Percentiles rank a stretch among this genome's conserved stretches.
Conservation (phyloP, 768 basidiomycete genomes). For the Leccinum disarticulatum region DNA sequence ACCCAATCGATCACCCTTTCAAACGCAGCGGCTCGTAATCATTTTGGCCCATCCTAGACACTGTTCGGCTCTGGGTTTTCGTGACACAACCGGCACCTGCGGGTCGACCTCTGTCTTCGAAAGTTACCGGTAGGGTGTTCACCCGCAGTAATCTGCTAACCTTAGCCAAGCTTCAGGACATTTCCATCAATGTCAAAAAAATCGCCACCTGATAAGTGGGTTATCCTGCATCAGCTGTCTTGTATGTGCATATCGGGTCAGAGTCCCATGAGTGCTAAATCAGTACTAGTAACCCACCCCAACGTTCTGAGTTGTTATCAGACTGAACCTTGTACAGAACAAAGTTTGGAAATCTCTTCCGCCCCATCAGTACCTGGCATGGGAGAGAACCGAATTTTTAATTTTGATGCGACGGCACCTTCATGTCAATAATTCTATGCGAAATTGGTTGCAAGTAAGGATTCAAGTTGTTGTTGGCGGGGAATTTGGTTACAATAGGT, state of each 20-base stretch:
- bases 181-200: constrained; percentile 11
- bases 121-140: constrained; percentile 4
- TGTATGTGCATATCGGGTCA: constrained; percentile 23
- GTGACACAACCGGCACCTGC: neutral
- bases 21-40: neutral
- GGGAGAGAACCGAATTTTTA: constrained; percentile 13
- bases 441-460: constrained; percentile 10
- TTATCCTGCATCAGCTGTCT: constrained; percentile 27
- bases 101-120: neutral
- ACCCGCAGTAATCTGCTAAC: constrained; percentile 15
- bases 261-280: constrained; percentile 14
- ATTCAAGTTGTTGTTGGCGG: neutral
- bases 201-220: constrained; percentile 14
- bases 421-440: neutral
- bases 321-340: constrained; percentile 18
- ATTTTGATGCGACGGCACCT: constrained; percentile 10
- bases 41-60: neutral
- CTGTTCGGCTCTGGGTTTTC: neutral
- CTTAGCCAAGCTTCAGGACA: constrained; percentile 1
- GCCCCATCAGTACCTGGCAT: constrained; percentile 11
- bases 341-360: constrained; percentile 14
- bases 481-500: neutral
- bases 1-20: neutral
- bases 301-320: constrained; percentile 10
- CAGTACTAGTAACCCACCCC: constrained; percentile 8